Evolutionary conservation across 805 yeast genomes (phyloP), one percentile per base, ranked within the genome.

Genomic region (Candida methanosorbosa): DNA sequence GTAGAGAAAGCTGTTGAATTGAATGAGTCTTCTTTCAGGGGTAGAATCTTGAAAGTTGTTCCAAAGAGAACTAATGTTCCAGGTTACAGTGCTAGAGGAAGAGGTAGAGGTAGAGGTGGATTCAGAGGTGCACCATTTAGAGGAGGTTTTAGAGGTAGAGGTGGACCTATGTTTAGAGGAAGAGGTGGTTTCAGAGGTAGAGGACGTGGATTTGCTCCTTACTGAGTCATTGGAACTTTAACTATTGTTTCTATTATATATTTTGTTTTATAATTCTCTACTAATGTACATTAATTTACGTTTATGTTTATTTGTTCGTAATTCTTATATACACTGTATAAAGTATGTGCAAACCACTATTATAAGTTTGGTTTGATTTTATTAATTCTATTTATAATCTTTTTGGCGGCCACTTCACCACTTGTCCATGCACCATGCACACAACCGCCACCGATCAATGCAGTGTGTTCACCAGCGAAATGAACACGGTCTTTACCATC

Each of bases 1-100:
- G 87, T 83, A 6, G 63, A 71, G 15, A 66, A 70, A 40, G 94
- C 94, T 2, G 64, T 84, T 29, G 63, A 69, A 13, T 61, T 80
- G 41, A 76, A 83, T 48, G 90, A 81, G 21, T 62, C 79, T 1
- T 59, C 64, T 18, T 78, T 86, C 50, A 66, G 75, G 45, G 88
- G 81, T 18, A 68, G 94, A 38, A 72, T 70, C 40, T 63, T 86
- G 46, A 83, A 80, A 53, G 92, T 86, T 22, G 63, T 68, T 24
- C 78, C 83, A 15, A 85, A 85, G 55, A 69, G 95, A 49, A 84
- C 94, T 3, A 85, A 86, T 46, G 57, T 84, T 16, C 95, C 94
- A 2, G 90, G 90, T 1, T 63, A 77, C 49, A 62, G 69, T 21
- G 59, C 68, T 9, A 42, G 62, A 35, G 70, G 78, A 9, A 54